Base-by-base conservation (phyloP, 2,329 filamentous ascomycete species). In the Colletotrichum karsti region DNA sequence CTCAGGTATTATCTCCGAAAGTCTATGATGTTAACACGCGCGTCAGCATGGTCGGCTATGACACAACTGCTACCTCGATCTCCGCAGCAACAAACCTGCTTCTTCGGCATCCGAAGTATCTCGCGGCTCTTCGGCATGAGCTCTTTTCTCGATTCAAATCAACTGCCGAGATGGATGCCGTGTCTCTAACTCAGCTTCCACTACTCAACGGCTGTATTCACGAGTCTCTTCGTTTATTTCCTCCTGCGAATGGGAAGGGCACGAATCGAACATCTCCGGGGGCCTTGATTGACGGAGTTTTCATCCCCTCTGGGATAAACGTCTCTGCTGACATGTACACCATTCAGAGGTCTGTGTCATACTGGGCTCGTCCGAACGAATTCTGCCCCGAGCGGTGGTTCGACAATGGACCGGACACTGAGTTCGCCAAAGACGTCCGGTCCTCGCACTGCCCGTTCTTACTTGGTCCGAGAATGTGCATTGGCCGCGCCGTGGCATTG, bases 151-250 rank as follows among this genome's bases (percentile, higher is more conserved):
- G 70, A 3, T 72, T 80, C 18, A 58, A 69, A 2, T 74, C 74
- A 4, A 61, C 68, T 20, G 68, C 54, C 4, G 50, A 69, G 9
- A 75, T 75, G 65, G 48, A 30, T 20, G 71, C 66, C 69, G 70
- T 24, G 71, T 77, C 5, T 67, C 72, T 55, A 66, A n/a, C 50
- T 7, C 51, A 73, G 12, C 72, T 83, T 0, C 63, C 72, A 1
- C 71, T 78, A 69, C 71, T 85, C 51, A 71, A 77, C 15, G 83
- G 82, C 2, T 77, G 74, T 39, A 71, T 85, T 10, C 75, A 84
- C 1, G 84, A 86, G 72, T 74, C 73, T 5, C 73, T 86, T 35
- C 75, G 84, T 8, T 67, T 82, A 5, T 83, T 80, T 57, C 80
- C 82, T 7, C 74, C 73, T 1, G 70, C 60, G 7, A 63, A 63